Evolutionary conservation across 495 filamentous ascomycete species (phyloP).

Genomic region (Annulohypoxylon stygium): DNA sequence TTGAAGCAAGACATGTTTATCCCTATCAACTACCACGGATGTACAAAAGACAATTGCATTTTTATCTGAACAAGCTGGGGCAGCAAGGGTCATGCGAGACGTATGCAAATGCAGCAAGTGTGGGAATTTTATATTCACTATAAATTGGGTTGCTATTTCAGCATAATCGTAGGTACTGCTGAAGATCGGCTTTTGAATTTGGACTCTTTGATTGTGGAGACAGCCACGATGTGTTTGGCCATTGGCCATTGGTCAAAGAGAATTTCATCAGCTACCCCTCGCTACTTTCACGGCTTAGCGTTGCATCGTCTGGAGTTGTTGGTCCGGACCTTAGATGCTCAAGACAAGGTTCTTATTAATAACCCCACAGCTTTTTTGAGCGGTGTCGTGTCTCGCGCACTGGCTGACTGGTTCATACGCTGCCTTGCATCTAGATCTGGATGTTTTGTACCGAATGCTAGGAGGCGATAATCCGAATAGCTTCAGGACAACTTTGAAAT

Average conservation of each 20-base stretch:
- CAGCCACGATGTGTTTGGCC: background rate
- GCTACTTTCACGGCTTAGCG: conserved; percentile 34
- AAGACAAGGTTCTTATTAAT: conserved; percentile 34
- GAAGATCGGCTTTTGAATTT: conserved; percentile 33
- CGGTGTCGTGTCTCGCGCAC: conserved; percentile 18
- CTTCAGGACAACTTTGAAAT: conserved; percentile 13
- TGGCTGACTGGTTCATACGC: conserved; percentile 6
- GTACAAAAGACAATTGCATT: conserved; percentile 2
- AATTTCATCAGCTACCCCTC: conserved; percentile 28
- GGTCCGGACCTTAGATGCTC: conserved; percentile 37
- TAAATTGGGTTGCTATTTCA: conserved; percentile 17
- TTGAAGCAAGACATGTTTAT: conserved; percentile 12
- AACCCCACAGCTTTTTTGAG: conserved; percentile 34
- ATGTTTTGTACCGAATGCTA: background rate
- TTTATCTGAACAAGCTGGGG: conserved; percentile 10
- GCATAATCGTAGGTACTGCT: conserved; percentile 34
- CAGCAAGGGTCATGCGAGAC: conserved; percentile 11
- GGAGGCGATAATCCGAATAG: conserved; percentile 12
- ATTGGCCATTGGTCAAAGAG: conserved; percentile 18
- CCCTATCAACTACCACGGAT: background rate
- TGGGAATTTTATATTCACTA: background rate
- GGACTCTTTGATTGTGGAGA: conserved; percentile 12
- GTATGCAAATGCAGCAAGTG: conserved; percentile 13
- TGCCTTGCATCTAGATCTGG: conserved; percentile 11
- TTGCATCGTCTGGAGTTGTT: conserved; percentile 44